Base-by-base conservation (phyloP, 805 yeast species). In the Ogataea dorogensis region DNA sequence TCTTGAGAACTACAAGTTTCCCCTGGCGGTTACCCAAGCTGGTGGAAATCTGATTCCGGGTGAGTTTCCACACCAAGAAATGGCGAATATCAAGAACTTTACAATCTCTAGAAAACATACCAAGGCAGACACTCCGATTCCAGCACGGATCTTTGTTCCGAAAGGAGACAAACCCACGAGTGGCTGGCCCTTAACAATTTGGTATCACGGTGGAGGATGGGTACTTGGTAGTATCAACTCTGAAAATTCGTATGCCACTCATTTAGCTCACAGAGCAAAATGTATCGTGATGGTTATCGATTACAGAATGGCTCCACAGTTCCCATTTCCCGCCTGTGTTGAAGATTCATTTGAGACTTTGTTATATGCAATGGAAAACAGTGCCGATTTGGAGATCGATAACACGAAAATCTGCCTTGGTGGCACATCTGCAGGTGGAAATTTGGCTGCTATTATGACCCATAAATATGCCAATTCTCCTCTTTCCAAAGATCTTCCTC, bases 241-340 rank as follows among this genome's bases (percentile, higher is more conserved):
- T 1, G 65, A 60, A 30, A 67, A 69, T 52, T 59, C 68, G 2
- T 65, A 54, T 47, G 68, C 72, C 42, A 61, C 72, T 3, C 63
- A 66, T 38, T 44, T 64, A 25, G 68, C 71, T 16, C 59, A 61
- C 23, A 36, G 46, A 15, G 61, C 66, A 8, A 40, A 61, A 29
- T 73, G 53, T 29, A 31, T 47, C 13, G 52, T 70, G 10, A 54
- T 73, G 8, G 56, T 66, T 6, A 70, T 72, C n/a, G 75, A 72
- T 49, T 73, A 73, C 51, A 43, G 77, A 25, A 51, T 70, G 36
- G 76, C 76, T 0, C 79, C 78, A 3, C 75, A 72, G 47, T 44
- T 55, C 46, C 70, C 71, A 15, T 73, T 57, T 49, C 78, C 79
- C 3, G 71, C 75, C 7, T 60, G 69, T 28, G 63, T 68, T 2